A percentile compares a stretch with the other conserved stretches of the same genome.
Evolutionary conservation across 352 stramenopile species (phyloP).

Genomic region (Phytophthora sp.): DNA sequence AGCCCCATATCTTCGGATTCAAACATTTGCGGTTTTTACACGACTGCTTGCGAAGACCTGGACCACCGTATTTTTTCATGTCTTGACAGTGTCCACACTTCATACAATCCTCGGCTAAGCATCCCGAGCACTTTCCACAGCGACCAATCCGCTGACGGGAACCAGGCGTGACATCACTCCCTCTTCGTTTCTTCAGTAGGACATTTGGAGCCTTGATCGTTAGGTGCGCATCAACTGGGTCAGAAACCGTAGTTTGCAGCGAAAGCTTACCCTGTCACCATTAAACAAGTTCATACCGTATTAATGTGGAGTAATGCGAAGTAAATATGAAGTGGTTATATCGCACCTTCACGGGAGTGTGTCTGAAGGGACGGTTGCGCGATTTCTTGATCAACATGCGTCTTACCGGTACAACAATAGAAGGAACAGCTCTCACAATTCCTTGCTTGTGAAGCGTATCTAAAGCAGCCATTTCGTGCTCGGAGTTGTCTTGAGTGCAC

Average conservation of each 20-base stretch:
- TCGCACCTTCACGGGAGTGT: constrained; percentile 36
- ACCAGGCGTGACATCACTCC: constrained; percentile 33
- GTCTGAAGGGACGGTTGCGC: constrained; percentile 13
- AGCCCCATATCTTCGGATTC: constrained; percentile 70
- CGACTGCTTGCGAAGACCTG: constrained; percentile 86
- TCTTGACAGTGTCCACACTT: constrained; percentile 88
- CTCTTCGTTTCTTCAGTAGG: constrained; percentile 42
- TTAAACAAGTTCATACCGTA: constrained; percentile 8
- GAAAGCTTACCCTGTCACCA: constrained; percentile 27
- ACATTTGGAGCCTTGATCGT: constrained; percentile 23
- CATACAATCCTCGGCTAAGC: constrained; percentile 85
- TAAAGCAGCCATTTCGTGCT: constrained; percentile 44
- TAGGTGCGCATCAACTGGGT: constrained; percentile 24
- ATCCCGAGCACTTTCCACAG: constrained; percentile 82
- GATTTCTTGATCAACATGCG: constrained; percentile 29
- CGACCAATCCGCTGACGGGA: constrained; percentile 76
- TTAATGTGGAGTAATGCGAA: no score
- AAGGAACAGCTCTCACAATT: constrained; percentile 30
- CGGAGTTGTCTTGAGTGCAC: constrained; percentile 44
- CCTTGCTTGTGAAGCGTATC: constrained; percentile 47
- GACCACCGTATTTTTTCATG: constrained; percentile 91
- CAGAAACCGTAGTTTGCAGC: not conserved
- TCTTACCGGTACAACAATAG: constrained; percentile 33
- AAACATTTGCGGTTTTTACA: constrained; percentile 89
- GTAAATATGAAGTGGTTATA: not conserved